Percentiles rank a stretch among this genome's conserved stretches.
Conservation (phyloP, 2,329 filamentous ascomycete genomes). For the Trichoderma hamatum region DNA sequence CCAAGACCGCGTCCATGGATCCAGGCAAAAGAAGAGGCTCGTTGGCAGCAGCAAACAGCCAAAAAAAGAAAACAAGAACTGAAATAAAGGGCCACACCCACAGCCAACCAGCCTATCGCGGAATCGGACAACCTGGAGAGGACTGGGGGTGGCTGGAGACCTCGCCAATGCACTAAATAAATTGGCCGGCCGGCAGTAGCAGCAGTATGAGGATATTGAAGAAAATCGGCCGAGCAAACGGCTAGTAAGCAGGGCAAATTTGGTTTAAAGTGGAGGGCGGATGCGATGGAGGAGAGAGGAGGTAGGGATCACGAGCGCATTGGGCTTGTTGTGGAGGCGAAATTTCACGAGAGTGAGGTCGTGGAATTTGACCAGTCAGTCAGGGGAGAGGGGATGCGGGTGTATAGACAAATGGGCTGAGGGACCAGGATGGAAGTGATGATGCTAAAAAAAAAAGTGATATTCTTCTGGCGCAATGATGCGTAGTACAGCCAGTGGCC, state of each 20-base stretch:
- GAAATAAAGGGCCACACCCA: not conserved
- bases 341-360: conserved; percentile 16
- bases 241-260: conserved; percentile 18
- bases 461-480: not conserved
- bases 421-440: conserved; percentile 11
- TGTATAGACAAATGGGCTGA: not conserved
- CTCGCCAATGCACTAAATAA: conserved; percentile 3
- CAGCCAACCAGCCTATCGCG: conserved; percentile 6
- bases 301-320: conserved; percentile 18
- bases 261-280: not conserved
- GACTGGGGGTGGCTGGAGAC: not conserved
- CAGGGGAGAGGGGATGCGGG: not conserved
- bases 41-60: not conserved
- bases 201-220: not conserved
- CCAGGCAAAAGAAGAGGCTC: not conserved
- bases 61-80: not conserved
- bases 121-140: not conserved
- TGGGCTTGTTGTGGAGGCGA: conserved; percentile 19
- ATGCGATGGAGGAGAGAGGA: not conserved
- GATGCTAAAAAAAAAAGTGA: not conserved
- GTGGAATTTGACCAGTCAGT: conserved; percentile 1
- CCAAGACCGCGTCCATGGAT: conserved; percentile 11
- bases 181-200: conserved; percentile 1
- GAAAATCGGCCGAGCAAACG: conserved; percentile 6
- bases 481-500: not conserved